phyloP scores from a whole-genome alignment of 164 flowering plant species.

The Vitis rupestris region DNA sequence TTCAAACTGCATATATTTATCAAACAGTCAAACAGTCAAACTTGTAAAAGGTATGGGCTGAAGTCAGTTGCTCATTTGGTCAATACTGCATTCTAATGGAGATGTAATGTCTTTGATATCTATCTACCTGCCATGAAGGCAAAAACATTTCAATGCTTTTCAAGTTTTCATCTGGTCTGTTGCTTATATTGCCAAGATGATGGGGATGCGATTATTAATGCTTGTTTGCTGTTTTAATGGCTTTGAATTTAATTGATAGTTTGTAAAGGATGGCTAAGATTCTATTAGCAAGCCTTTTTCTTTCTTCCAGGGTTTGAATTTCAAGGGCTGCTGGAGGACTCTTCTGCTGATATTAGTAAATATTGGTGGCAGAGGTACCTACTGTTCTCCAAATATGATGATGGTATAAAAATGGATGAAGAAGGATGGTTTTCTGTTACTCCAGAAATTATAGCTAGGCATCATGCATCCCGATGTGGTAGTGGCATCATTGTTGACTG shows the following conservation, averaged over 20 bases:
- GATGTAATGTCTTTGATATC: neutral
- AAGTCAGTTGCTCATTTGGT: neutral
- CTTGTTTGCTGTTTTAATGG: neutral
- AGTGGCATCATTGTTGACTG: constrained; percentile 62
- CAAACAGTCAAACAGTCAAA: neutral
- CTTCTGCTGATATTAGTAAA: constrained; percentile 43
- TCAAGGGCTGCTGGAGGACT: constrained; percentile 31
- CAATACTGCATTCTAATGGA: neutral
- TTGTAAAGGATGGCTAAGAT: neutral
- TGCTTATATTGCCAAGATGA: neutral
- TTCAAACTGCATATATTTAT: neutral
- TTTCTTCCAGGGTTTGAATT: constrained; percentile 24
- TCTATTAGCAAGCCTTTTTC: neutral
- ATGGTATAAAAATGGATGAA: constrained; percentile 87
- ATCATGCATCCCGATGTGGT: constrained; percentile 85
- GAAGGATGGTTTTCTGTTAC: constrained; percentile 99
- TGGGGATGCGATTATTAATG: neutral
- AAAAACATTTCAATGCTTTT: neutral
- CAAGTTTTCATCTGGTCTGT: neutral
- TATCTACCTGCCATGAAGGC: neutral
- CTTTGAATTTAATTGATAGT: neutral
- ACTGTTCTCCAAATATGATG: constrained; percentile 77
- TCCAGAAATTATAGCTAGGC: constrained; percentile 75
- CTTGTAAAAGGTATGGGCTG: neutral
- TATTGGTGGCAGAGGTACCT: constrained; percentile 83